Evolutionary conservation across 2,329 filamentous ascomycete species (phyloP).

Genomic region (Cladophialophora immunda): DNA sequence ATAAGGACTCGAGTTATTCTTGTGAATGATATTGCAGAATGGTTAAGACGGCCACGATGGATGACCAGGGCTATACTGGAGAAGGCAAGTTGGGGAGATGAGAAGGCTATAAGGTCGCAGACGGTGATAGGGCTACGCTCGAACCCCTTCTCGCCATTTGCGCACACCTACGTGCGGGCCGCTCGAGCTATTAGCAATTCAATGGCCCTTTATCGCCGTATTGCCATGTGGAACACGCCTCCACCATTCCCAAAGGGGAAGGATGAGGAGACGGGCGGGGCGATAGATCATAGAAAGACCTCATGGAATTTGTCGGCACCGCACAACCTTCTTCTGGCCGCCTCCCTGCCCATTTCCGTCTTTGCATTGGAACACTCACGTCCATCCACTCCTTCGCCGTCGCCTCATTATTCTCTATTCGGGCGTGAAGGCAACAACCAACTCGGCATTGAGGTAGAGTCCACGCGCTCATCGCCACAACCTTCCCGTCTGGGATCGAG

Average conservation of each 20-base stretch:
- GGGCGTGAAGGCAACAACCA: neutral
- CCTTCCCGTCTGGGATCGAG: neutral
- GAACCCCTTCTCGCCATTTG: neutral
- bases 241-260: conserved; percentile 13
- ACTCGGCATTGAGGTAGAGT: neutral
- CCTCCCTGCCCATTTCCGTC: neutral
- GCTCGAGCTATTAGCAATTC: neutral
- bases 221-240: neutral
- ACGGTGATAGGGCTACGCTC: neutral
- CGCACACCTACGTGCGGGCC: neutral
- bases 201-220: neutral
- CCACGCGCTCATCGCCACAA: neutral
- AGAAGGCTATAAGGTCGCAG: neutral
- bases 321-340: neutral
- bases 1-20: conserved; percentile 1
- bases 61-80: conserved; percentile 6
- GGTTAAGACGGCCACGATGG: too few relatives aligned
- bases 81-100: conserved; percentile 18
- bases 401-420: neutral
- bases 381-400: neutral
- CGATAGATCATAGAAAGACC: neutral
- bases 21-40: neutral
- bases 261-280: conserved; percentile 12
- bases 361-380: neutral
- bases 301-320: neutral